phyloP scores from a whole-genome alignment of 1,284 basidiomycete species.

The Papiliotrema fonsecae region DNA sequence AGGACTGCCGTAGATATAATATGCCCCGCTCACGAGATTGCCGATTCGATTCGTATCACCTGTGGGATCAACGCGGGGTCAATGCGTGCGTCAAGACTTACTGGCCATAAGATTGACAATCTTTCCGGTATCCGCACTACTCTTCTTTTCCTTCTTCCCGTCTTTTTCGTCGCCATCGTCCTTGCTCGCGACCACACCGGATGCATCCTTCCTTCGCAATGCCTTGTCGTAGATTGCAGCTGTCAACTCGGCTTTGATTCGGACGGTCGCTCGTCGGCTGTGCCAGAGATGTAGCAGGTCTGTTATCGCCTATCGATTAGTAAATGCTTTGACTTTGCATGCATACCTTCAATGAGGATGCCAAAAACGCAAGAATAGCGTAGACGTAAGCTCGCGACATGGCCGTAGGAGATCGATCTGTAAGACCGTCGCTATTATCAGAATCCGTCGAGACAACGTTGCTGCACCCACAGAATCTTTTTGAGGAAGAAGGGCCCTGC shows the following conservation, averaged over 20 bases:
- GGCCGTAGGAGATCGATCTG: conserved; percentile 50
- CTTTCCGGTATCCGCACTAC: conserved; percentile 50
- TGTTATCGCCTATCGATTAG: conserved; percentile 56
- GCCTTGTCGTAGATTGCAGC: conserved; percentile 82
- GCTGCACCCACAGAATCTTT: conserved; percentile 45
- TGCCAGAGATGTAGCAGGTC: conserved; percentile 77
- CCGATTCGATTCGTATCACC: conserved; percentile 36
- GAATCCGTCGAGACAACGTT: too few species aligned
- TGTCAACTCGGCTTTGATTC: conserved; percentile 69
- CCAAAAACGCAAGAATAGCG: conserved; percentile 60
- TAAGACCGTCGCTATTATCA: too few species aligned
- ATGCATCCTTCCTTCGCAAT: conserved; percentile 75
- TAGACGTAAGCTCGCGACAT: conserved; percentile 66
- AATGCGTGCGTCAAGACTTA: conserved; percentile 6
- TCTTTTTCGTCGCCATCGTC: conserved; percentile 50
- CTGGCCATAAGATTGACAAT: conserved; percentile 52
- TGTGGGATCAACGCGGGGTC: neutral
- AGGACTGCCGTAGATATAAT: conserved; percentile 61
- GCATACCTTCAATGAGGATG: conserved; percentile 56
- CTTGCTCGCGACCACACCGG: conserved; percentile 62
- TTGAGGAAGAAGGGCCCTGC: conserved; percentile 47
- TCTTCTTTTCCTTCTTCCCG: conserved; percentile 41
- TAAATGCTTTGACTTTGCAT: too few species aligned
- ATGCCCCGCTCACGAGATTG: conserved; percentile 32
- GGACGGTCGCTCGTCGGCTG: conserved; percentile 63